Conservation (phyloP, 1,284 basidiomycete genomes). For the Mixia osmundae region DNA sequence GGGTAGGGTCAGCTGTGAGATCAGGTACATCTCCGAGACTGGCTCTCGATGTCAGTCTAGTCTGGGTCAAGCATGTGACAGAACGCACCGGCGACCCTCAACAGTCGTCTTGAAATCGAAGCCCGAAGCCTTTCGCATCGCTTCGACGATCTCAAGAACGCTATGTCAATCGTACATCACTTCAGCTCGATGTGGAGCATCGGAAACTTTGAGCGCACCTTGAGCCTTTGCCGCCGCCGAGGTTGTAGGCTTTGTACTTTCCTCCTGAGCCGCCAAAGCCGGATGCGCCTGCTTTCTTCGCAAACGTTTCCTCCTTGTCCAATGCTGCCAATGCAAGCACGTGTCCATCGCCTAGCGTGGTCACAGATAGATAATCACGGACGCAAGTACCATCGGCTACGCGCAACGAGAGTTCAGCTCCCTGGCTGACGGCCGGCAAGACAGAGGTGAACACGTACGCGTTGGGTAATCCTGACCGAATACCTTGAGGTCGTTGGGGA, state of each 20-base stretch:
- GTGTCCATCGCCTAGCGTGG: slow-evolving; percentile 56
- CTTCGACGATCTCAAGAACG: slow-evolving; percentile 44
- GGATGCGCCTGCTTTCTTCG: slow-evolving; percentile 19
- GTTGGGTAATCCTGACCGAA: slow-evolving; percentile 98
- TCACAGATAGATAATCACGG: no score
- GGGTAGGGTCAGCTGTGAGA: slow-evolving; percentile 73
- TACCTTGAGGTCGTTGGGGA: slow-evolving; percentile 62
- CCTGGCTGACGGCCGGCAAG: no score
- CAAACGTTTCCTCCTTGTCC: slow-evolving; percentile 33
- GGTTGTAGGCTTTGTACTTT: slow-evolving; percentile 78
- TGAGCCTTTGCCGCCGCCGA: slow-evolving; percentile 79
- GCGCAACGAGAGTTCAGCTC: no score
- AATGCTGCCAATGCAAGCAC: slow-evolving; percentile 75
- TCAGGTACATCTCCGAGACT: slow-evolving; percentile 90
- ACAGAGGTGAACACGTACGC: no score
- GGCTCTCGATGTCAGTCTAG: slow-evolving; percentile 2
- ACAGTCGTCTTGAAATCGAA: slow-evolving; percentile 49
- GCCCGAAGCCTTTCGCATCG: slow-evolving; percentile 79
- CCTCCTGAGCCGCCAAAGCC: slow-evolving; percentile 26
- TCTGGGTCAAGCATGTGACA: background rate
- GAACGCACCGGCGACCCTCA: background rate
- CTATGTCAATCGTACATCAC: no score
- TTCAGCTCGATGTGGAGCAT: no score
- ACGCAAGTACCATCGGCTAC: slow-evolving; percentile 15
- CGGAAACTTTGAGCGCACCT: slow-evolving; percentile 46